These are phyloP conservation scores for Saxophila tyrrhenica DNA, from an alignment of 495 filamentous ascomycete genomes.

Conservation along the genomic window DNA sequence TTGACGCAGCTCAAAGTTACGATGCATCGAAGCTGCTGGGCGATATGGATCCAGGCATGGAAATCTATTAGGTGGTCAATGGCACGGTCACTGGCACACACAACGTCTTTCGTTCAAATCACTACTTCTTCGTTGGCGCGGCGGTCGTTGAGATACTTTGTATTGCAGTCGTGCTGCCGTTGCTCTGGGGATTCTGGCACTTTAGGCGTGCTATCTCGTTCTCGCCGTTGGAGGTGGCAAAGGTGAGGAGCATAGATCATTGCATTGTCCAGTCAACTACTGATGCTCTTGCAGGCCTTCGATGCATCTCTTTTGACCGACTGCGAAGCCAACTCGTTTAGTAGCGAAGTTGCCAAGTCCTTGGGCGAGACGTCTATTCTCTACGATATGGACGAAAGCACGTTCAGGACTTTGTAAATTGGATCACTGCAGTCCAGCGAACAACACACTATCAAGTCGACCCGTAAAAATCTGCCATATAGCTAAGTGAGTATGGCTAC, in stretches of 20 bases:
- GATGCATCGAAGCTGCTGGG: no score
- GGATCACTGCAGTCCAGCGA: no score
- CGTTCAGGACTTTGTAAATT: no score
- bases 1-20: no score
- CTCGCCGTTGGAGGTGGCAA: constrained; percentile 28
- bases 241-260: constrained; percentile 8
- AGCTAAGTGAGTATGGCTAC: no score
- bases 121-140: constrained; percentile 9
- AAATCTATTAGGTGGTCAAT: no score
- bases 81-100: constrained; percentile 1
- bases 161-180: constrained; percentile 14
- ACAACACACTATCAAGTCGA: no score
- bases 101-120: constrained; percentile 5
- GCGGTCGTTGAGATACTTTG: constrained; percentile 14
- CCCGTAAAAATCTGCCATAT: no score
- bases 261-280: neutral
- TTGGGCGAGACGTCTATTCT: no score
- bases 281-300: neutral
- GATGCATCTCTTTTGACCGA: neutral
- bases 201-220: constrained; percentile 25
- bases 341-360: neutral
- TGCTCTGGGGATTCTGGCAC: constrained; percentile 25
- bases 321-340: neutral
- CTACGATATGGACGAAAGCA: no score
- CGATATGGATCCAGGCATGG: no score